These are phyloP conservation scores for Globisporangium orthogonon DNA, from an alignment of 352 stramenopile genomes.

Conservation along the genomic window DNA sequence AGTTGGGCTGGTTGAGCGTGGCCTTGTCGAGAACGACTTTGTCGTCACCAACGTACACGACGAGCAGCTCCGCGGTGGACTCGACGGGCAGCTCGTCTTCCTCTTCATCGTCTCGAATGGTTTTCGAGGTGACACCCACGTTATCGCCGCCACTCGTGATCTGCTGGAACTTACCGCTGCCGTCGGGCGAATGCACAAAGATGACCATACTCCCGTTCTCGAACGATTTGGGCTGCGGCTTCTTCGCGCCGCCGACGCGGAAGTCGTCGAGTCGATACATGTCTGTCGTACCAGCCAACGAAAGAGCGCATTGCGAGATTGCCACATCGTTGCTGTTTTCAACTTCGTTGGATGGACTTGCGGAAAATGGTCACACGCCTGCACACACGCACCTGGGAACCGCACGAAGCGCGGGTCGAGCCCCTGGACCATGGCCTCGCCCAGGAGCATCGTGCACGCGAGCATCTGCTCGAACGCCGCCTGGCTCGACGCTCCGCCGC, in stretches of 20 bases:
- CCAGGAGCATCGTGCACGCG: constrained; percentile 79
- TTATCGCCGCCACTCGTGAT: constrained; percentile 20
- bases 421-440: constrained; percentile 75
- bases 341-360: background rate
- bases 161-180: constrained; percentile 44
- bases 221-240: constrained; percentile 36
- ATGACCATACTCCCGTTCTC: constrained; percentile 59
- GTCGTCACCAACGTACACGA: constrained; percentile 65
- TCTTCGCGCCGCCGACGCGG: constrained; percentile 69
- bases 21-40: constrained; percentile 66
- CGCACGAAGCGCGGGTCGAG: constrained; percentile 72
- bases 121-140: background rate
- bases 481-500: constrained; percentile 60
- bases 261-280: constrained; percentile 82
- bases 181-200: constrained; percentile 47
- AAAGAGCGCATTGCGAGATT: background rate
- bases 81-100: constrained; percentile 15
- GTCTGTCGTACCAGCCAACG: constrained; percentile 16
- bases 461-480: constrained; percentile 79
- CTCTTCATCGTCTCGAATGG: constrained; percentile 8
- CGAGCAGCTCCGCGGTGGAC: constrained; percentile 39
- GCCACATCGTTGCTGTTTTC: background rate
- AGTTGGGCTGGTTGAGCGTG: constrained; percentile 62
- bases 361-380: background rate
- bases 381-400: constrained; percentile 40